These are phyloP conservation scores for Parmelia sp. DNA, from an alignment of 495 filamentous ascomycete genomes.

Conservation along the genomic window DNA sequence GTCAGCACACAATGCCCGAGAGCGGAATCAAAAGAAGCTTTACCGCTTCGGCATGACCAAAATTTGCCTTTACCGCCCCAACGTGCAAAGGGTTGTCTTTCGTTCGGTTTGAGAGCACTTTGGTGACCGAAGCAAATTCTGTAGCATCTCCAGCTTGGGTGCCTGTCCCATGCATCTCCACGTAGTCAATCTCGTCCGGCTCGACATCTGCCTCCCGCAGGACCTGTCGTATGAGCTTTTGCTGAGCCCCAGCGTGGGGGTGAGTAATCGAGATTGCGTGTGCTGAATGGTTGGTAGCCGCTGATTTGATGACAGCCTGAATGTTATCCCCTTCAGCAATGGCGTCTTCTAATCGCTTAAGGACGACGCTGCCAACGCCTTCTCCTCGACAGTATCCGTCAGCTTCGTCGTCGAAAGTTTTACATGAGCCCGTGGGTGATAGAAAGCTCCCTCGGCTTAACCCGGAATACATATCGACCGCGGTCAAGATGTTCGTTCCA, in stretches of 20 bases:
- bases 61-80: slow-evolving; percentile 37
- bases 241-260: slow-evolving; percentile 45
- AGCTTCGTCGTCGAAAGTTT: slow-evolving; percentile 58
- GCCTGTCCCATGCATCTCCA: slow-evolving; percentile 48
- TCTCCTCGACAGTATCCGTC: slow-evolving; percentile 66
- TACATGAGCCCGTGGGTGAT: slow-evolving; percentile 19
- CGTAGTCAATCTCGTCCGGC: slow-evolving; percentile 44
- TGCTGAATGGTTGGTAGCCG: slow-evolving; percentile 41
- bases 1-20: neutral
- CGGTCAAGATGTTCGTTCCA: slow-evolving; percentile 60
- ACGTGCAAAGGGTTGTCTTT: slow-evolving; percentile 30
- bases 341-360: slow-evolving; percentile 46
- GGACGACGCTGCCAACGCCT: slow-evolving; percentile 37
- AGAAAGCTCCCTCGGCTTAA: slow-evolving; percentile 60
- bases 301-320: slow-evolving; percentile 35
- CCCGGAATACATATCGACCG: slow-evolving; percentile 62
- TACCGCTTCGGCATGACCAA: slow-evolving; percentile 37
- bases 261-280: slow-evolving; percentile 42
- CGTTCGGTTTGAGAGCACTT: slow-evolving; percentile 27
- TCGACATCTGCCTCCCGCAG: slow-evolving; percentile 40
- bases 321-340: slow-evolving; percentile 43
- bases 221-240: slow-evolving; percentile 38
- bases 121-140: slow-evolving; percentile 31
- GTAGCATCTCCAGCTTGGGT: slow-evolving; percentile 40
- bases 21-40: neutral